Evolutionary conservation across 176 grass and related monocot species (phyloP), one percentile per base, ranked within the genome.

Genomic region (Elymus sibiricus): DNA sequence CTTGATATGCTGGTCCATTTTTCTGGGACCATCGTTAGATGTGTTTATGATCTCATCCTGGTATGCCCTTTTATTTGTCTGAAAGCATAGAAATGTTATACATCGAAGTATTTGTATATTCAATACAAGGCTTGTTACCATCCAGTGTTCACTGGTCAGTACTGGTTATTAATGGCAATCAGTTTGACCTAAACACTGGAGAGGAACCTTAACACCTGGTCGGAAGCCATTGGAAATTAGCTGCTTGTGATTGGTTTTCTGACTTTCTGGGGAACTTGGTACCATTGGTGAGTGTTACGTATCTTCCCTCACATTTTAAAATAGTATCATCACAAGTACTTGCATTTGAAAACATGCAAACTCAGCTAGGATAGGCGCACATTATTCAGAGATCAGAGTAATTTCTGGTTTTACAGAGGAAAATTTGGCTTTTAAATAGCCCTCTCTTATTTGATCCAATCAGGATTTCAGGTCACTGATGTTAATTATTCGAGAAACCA

Each of bases 31-130:
- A 24, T n/a, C 16, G 27, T 34, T 55, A 40, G 62, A 68, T 67
- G 25, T 70, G 17, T 44, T 86, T 58, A 69, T 68, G 55, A 51
- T 80, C 9, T 35, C 55, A 58, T 38, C 16, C 43, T 32, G 35
- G 25, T 66, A 78, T 85, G 74, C 62, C 55, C 61, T 13, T 78
- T 85, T 85, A 32, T 24, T 27, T 17, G 46, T 78, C n/a, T 85
- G 73, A 31, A 78, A 70, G 31, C 53, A 22, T 64, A 49, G 31
- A 77, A 64, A 77, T 85, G 22, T 25, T 85, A 51, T 27, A 34
- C 5, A 25, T 28, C 16, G 6, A 11, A 37, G 14, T 78, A 14
- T 86, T 79, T 43, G 49, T 79, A 71, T 35, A 69, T 79, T 32
- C 9, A 32, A 4, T 63, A 63, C 17, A 71, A 79, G 17, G 27